These are phyloP conservation scores for Mimosa pudica DNA, from an alignment of 306 rosid species.

Conservation along the genomic window DNA sequence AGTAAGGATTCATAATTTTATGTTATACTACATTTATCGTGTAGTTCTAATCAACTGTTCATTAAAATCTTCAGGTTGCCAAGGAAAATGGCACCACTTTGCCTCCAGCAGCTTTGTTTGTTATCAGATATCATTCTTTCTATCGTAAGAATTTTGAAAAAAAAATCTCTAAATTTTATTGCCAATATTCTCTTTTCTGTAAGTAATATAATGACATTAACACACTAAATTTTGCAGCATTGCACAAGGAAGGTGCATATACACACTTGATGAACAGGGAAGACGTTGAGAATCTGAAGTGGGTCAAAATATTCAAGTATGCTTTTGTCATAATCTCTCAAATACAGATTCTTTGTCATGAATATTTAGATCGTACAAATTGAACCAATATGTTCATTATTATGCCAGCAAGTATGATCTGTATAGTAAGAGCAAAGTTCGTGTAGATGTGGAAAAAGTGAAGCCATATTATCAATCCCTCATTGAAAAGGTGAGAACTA, in stretches of 20 bases:
- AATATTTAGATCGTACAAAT: background rate
- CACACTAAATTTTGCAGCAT: conserved; percentile 42
- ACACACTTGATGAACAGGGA: conserved; percentile 61
- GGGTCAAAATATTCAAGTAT: conserved; percentile 68
- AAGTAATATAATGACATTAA: background rate
- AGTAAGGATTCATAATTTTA: too few species aligned
- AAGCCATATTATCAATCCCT: conserved; percentile 80
- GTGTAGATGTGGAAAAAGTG: conserved; percentile 57
- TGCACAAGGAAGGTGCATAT: conserved; percentile 57
- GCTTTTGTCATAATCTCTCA: conserved; percentile 36
- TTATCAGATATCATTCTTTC: conserved; percentile 63
- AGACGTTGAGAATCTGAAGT: conserved; percentile 54
- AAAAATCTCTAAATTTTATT: background rate
- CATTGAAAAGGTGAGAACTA: conserved; percentile 60
- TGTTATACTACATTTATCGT: background rate
- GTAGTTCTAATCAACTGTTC: background rate
- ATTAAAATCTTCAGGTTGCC: conserved; percentile 49
- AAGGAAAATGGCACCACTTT: conserved; percentile 61
- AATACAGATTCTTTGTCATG: background rate
- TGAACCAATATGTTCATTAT: background rate
- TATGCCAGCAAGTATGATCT: conserved; percentile 79
- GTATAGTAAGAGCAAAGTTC: conserved; percentile 81
- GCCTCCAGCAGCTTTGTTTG: conserved; percentile 59
- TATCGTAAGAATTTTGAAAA: conserved; percentile 47
- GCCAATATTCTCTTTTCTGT: background rate